Conservation (phyloP, 768 basidiomycete species). For the Tricholoma sp. region DNA sequence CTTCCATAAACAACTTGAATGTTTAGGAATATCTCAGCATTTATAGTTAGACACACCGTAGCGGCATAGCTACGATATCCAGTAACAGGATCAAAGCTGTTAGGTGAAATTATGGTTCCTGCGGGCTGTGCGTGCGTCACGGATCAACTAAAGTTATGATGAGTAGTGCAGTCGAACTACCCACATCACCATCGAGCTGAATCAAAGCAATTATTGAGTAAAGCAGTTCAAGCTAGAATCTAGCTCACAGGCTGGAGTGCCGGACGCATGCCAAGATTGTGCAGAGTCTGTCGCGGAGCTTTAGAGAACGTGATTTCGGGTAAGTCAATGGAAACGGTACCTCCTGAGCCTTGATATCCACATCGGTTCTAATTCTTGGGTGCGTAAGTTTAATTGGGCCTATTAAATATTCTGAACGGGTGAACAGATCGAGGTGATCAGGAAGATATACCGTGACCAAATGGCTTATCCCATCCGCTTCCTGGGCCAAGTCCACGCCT, state of each 20-base stretch:
- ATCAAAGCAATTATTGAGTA: background rate
- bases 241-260: background rate
- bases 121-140: background rate
- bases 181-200: background rate
- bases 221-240: background rate
- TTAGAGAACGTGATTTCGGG: background rate
- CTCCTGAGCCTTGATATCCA: background rate
- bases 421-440: background rate
- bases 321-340: background rate
- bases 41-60: background rate
- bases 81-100: background rate
- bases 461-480: background rate
- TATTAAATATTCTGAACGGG: background rate
- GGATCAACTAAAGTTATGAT: background rate
- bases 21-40: background rate
- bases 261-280: background rate
- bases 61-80: background rate
- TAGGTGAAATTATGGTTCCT: background rate
- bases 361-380: background rate
- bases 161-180: background rate
- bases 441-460: background rate
- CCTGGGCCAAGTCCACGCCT: background rate
- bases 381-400: background rate
- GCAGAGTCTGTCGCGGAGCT: background rate
- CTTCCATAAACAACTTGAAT: background rate